Base-by-base conservation (phyloP, 2,329 filamentous ascomycete genomes). In the Fusarium dlaminii region DNA sequence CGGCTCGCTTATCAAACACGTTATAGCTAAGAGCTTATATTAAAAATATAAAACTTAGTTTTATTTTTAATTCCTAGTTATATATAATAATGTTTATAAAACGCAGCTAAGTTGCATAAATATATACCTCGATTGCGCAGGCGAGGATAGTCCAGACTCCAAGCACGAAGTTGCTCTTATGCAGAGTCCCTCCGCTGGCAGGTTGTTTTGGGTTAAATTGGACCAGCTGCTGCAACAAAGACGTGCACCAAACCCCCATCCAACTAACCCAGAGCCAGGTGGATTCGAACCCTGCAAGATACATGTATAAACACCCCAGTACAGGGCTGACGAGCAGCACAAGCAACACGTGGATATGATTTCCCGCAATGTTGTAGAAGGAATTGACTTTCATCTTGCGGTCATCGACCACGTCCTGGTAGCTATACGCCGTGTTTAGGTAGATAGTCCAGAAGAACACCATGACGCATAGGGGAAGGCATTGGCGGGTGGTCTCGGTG, bases 391-490 rank as follows among this genome's bases (percentile, higher is more conserved):
- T 68, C 48, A 76, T 66, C 39, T 78, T 77, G 14, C 58, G 69
- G n/a, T 78, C 76, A 32, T 78, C 76, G 15, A 74, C 64, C 8
- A 75, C 56, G 34, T 78, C 76, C 40, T 77, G 76, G 24, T 78
- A 77, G 57, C 76, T 78, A 46, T 78, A 77, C 2, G 76, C 76
- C 8, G 76, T 78, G 36, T 78, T 78, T n/a, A 78, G 60, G 64
- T 76, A 78, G 20, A 78, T 70, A 30, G 73, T 76, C 76, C 76
- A 78, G 54, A 78, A 77, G 66, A 76, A 77, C 4, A 78, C 72
- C 67, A 72, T 72, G 29, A 48, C 70, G 42, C 75, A 77, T 13
- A 78, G 66, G 8, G 76, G 73, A 18, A 76, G 60, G 43, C 73
- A 77, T 18, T 72, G 66, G 24, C 43, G 45, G 29, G 49, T 42